Evolutionary conservation across 768 basidiomycete species (phyloP).

Genomic region (Kwoniella bestiolae): DNA sequence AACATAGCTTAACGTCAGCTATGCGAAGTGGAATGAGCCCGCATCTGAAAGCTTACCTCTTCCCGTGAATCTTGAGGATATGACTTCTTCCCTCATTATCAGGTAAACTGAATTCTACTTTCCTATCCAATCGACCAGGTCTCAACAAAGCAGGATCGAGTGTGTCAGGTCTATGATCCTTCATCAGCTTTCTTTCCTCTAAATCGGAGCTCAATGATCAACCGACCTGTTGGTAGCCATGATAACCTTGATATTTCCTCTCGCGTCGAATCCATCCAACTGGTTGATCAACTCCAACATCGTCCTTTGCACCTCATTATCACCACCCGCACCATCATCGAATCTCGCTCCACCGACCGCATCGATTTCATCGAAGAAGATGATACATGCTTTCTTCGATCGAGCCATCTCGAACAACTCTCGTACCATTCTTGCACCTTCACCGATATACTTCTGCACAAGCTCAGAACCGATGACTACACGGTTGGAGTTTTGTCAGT

Average conservation of each 20-base stretch:
- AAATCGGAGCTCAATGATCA: background rate
- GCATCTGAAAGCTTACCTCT: conserved; percentile 65
- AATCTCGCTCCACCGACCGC: conserved; percentile 97
- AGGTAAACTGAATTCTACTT: conserved; percentile 94
- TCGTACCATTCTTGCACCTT: conserved; percentile 97
- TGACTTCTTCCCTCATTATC: conserved; percentile 96
- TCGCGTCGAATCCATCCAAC: conserved; percentile 94
- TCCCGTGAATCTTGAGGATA: conserved; percentile 93
- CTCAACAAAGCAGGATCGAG: conserved; percentile 94
- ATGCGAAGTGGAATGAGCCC: background rate
- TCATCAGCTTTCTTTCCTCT: conserved; percentile 2
- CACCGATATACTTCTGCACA: conserved; percentile 99
- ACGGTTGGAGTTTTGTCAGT: background rate
- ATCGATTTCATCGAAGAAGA: conserved; percentile 99
- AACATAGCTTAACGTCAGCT: background rate
- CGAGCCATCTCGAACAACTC: conserved; percentile 99
- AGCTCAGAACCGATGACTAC: conserved; percentile 94
- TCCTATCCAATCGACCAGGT: conserved; percentile 92
- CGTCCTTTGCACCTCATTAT: conserved; percentile 98
- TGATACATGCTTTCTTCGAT: conserved; percentile 98
- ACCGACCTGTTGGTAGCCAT: conserved; percentile 96
- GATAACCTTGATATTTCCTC: conserved; percentile 99
- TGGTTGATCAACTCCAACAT: conserved; percentile 99
- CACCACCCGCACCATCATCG: conserved; percentile 97
- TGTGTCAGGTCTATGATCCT: conserved; percentile 80